Evolutionary conservation across 495 filamentous ascomycete genomes (phyloP), one percentile per base, ranked within the genome.

Genomic region (Saxophila tyrrhenica): DNA sequence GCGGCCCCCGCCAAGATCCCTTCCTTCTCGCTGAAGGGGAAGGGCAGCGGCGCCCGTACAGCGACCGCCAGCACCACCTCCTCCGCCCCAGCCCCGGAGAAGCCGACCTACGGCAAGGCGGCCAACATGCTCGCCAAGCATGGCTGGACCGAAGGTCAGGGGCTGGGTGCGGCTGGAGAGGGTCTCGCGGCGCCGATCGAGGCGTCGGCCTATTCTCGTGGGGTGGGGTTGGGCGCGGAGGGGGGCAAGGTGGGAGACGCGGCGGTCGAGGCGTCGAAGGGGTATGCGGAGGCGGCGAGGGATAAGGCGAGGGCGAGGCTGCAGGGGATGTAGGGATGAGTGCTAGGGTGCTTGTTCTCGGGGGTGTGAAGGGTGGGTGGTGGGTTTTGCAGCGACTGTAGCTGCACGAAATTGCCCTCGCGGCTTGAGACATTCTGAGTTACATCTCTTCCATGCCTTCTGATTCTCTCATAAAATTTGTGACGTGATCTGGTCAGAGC

Each of bases 191-290:
- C 83, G 17, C 84, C 86, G 0, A 85, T 96, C 51, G 74, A 81
- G 13, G 86, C 86, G 0, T 81, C 86, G 46, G 77, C 87, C 32
- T 96, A 95, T 65, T 78, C 80, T 1, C 80, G 83, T 25, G 90
- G 90, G 16, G 89, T 92, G 0, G 90, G 90, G 7, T 68, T 96
- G 21, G 90, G 90, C 0, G 89, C 89, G 1, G 80, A 88, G 59
- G 87, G 89, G 16, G 75, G 86, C 16, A 88, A 85, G 65, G 68
- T 94, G 15, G 90, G 90, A 8, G 89, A 95, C 69, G 90, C 91
- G 20, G 73, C 71, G 20, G 83, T 89, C 62, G 87, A 90, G 69
- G 89, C 86, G 1, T 78, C 78, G 42, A 74, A 86, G 46, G 85
- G 85, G 46, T 95, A 91, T 63, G 66, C 90, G 44, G 81, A 83